A percentile compares a stretch with the other conserved stretches of the same genome.
Conservation (phyloP, 2,329 filamentous ascomycete species). For the Aaosphaeria arxii region DNA sequence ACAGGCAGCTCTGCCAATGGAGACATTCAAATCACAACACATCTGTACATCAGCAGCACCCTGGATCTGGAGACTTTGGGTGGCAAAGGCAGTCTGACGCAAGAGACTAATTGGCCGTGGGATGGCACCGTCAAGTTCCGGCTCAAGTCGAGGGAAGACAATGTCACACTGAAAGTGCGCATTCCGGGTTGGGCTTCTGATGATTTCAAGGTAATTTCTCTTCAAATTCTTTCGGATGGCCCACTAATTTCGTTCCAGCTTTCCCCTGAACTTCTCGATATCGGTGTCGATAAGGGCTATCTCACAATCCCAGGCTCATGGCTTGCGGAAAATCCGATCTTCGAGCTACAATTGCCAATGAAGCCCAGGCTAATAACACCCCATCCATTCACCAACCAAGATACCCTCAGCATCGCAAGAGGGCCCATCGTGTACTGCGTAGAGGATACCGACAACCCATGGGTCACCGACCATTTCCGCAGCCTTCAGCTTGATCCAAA, state of each 20-base stretch:
- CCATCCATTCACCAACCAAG: slow-evolving; percentile 56
- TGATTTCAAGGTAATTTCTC: neutral
- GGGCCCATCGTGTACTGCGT: slow-evolving; percentile 61
- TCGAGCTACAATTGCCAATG: slow-evolving; percentile 35
- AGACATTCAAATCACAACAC: slow-evolving; percentile 47
- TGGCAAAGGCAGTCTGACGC: slow-evolving; percentile 42
- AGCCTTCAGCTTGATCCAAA: neutral
- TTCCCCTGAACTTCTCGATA: neutral
- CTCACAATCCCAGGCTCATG: slow-evolving; percentile 35
- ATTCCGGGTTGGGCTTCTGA: slow-evolving; percentile 51
- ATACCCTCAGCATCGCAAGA: slow-evolving; percentile 53
- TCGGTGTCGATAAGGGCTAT: neutral
- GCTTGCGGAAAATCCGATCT: slow-evolving; percentile 44
- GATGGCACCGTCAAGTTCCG: slow-evolving; percentile 50
- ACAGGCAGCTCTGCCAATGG: neutral
- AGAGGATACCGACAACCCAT: slow-evolving; percentile 58
- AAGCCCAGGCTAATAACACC: slow-evolving; percentile 45
- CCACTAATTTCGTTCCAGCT: slow-evolving; percentile 23
- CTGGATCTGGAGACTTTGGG: slow-evolving; percentile 39
- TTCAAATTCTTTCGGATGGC: slow-evolving; percentile 17
- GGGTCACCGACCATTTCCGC: slow-evolving; percentile 52
- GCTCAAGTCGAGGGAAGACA: slow-evolving; percentile 31
- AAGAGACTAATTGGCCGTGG: slow-evolving; percentile 58
- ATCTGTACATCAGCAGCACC: slow-evolving; percentile 54
- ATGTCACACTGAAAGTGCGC: slow-evolving; percentile 47